Conservation (phyloP, 2,329 filamentous ascomycete species). For the Sporothrix protearum region DNA sequence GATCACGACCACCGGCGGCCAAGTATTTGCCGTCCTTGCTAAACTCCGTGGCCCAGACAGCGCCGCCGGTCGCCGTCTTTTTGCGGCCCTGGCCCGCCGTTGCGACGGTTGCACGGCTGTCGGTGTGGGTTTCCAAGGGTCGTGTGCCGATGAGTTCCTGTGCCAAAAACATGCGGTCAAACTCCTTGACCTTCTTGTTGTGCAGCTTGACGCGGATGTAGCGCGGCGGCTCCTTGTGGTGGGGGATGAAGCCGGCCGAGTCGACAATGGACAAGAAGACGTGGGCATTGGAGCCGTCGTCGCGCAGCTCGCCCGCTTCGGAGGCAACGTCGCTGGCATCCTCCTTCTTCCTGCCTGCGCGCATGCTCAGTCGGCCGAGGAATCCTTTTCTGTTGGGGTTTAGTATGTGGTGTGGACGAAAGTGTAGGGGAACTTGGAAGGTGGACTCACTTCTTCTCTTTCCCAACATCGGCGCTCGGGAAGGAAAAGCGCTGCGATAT, state of each 20-base stretch:
- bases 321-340: constrained; percentile 63
- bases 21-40: constrained; percentile 88
- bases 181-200: constrained; percentile 76
- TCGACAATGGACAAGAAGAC: constrained; percentile 75
- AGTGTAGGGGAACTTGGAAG: background rate
- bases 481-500: constrained; percentile 37
- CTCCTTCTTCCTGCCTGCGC: constrained; percentile 68
- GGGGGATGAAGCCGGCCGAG: constrained; percentile 72
- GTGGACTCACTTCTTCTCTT: constrained; percentile 60
- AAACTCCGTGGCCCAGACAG: constrained; percentile 90
- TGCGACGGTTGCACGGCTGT: constrained; percentile 32
- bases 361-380: constrained; percentile 74
- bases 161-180: constrained; percentile 83
- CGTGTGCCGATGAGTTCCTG: constrained; percentile 74
- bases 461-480: constrained; percentile 42
- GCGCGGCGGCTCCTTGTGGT: constrained; percentile 80
- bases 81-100: constrained; percentile 40
- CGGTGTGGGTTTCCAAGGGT: constrained; percentile 34
- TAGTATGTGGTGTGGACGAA: background rate
- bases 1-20: constrained; percentile 88
- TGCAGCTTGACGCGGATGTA: constrained; percentile 84
- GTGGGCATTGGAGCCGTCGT: constrained; percentile 77
- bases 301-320: constrained; percentile 62
- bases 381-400: constrained; percentile 70
- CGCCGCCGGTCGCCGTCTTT: constrained; percentile 50